A percentile compares a stretch with the other conserved stretches of the same genome.
These are phyloP conservation scores for Cymbidium sinense DNA, from an alignment of 106 monocot genomes.

Conservation along the genomic window DNA sequence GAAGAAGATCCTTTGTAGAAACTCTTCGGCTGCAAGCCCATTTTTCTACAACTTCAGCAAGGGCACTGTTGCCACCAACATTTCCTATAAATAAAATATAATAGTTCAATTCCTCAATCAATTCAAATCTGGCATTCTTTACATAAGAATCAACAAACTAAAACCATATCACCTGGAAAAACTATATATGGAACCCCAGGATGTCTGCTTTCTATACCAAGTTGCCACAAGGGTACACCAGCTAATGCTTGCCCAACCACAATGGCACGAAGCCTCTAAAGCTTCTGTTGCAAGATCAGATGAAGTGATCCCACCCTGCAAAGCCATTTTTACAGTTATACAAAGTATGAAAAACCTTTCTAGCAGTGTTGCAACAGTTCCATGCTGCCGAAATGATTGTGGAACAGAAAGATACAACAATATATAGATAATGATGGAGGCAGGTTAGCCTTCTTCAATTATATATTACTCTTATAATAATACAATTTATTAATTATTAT, in stretches of 20 bases:
- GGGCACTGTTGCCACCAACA: conserved; percentile 77
- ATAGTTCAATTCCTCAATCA: neutral
- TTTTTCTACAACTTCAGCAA: conserved; percentile 69
- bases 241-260: conserved; percentile 90
- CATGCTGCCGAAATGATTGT: neutral
- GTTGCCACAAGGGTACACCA: conserved; percentile 88
- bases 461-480: neutral
- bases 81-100: conserved; percentile 47
- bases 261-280: conserved; percentile 70
- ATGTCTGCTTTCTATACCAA: conserved; percentile 82
- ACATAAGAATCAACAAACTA: neutral
- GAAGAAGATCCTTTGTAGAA: conserved; percentile 73
- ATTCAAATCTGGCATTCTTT: neutral
- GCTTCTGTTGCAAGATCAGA: conserved; percentile 99
- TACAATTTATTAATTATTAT: neutral
- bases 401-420: neutral
- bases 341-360: neutral
- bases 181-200: conserved; percentile 93
- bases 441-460: neutral
- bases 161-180: conserved; percentile 65
- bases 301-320: conserved; percentile 97
- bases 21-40: conserved; percentile 47
- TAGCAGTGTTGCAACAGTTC: neutral
- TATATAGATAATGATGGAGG: neutral
- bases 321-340: neutral